A percentile compares a stretch with the other conserved stretches of the same genome.
These are phyloP conservation scores for Talaromyces sp. DNA, from an alignment of 2,329 filamentous ascomycete species.

Conservation along the genomic window DNA sequence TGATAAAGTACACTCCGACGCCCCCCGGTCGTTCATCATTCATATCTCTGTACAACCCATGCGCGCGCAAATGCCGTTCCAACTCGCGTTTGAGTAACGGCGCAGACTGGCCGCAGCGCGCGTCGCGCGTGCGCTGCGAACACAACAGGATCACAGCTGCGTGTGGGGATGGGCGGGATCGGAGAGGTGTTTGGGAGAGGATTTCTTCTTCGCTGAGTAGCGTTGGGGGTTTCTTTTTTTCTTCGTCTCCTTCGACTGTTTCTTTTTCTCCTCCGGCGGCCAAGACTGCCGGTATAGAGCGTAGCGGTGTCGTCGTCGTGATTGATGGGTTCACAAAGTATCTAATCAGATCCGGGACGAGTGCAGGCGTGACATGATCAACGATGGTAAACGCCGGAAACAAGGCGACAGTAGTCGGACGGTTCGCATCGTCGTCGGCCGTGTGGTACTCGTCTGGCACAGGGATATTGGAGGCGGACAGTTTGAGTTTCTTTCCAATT, in stretches of 20 bases:
- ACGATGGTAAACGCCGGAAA: constrained; percentile 79
- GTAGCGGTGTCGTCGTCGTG: constrained; percentile 67
- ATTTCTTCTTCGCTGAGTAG: constrained; percentile 15
- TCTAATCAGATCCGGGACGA: constrained; percentile 65
- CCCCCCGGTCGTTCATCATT: constrained; percentile 86
- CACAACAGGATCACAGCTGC: constrained; percentile 84
- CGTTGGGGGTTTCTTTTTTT: neutral
- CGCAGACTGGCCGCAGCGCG: constrained; percentile 87
- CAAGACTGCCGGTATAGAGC: constrained; percentile 30
- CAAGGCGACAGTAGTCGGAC: constrained; percentile 73
- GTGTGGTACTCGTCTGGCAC: constrained; percentile 61
- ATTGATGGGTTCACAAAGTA: constrained; percentile 62
- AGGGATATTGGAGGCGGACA: constrained; percentile 88
- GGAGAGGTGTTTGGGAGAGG: constrained; percentile 38
- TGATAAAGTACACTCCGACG: constrained; percentile 94
- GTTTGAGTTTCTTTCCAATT: constrained; percentile 69
- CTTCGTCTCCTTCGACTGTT: constrained; percentile 15
- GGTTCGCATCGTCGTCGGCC: constrained; percentile 48
- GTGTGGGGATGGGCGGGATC: constrained; percentile 68
- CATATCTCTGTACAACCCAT: constrained; percentile 79
- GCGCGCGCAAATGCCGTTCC: constrained; percentile 76
- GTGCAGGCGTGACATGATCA: constrained; percentile 72
- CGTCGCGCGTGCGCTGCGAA: constrained; percentile 89
- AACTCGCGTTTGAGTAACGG: constrained; percentile 84
- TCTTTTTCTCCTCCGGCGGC: neutral